Conservation (phyloP, 2,329 filamentous ascomycete species). For the Curvularia sp. region DNA sequence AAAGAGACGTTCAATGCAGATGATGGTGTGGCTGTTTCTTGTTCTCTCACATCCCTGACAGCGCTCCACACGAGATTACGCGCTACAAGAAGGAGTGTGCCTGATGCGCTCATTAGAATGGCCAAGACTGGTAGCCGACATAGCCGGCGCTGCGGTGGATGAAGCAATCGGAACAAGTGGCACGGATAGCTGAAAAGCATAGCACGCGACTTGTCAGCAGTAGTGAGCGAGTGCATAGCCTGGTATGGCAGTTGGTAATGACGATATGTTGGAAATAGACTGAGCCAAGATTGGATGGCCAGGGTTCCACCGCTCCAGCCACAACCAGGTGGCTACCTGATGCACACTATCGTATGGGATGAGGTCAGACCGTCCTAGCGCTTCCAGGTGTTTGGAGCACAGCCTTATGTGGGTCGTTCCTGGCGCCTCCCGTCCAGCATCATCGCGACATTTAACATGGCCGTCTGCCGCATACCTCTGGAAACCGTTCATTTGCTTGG, state of each 20-base stretch:
- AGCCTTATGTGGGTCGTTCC: conserved; percentile 11
- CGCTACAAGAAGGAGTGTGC: conserved; percentile 6
- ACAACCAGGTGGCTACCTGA: conserved; percentile 19
- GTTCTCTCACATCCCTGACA: conserved; percentile 4
- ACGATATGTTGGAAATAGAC: neutral
- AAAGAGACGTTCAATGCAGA: conserved; percentile 2
- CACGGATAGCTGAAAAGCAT: neutral
- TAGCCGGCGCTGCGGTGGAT: conserved; percentile 5
- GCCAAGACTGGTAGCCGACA: neutral
- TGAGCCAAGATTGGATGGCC: conserved; percentile 24
- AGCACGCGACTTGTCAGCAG: conserved; percentile 12
- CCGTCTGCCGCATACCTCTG: conserved; percentile 17
- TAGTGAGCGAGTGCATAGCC: neutral
- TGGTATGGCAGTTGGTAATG: neutral
- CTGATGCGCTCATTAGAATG: conserved; percentile 1
- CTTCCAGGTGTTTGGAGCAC: conserved; percentile 19
- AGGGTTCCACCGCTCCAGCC: conserved; percentile 21
- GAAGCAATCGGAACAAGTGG: neutral
- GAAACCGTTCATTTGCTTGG: conserved; percentile 1
- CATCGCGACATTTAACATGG: conserved; percentile 23
- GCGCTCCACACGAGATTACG: conserved; percentile 5
- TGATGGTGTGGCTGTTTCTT: conserved; percentile 10
- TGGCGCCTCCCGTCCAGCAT: neutral
- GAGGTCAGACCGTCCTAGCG: conserved; percentile 27
- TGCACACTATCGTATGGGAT: conserved; percentile 8